Evolutionary conservation across 179 eudicot species (phyloP).

Genomic region (Silene vulgaris): DNA sequence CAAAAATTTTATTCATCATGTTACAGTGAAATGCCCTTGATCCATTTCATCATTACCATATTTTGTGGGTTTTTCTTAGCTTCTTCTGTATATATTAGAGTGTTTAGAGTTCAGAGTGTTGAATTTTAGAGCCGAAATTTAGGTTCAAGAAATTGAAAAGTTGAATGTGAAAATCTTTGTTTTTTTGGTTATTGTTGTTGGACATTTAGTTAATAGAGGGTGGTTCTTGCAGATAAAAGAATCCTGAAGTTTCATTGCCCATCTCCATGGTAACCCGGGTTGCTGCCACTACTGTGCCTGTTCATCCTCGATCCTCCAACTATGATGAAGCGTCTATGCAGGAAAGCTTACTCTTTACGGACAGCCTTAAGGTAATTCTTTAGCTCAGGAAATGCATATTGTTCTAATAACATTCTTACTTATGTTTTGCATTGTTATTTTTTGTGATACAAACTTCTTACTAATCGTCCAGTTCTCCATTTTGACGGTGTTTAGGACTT

Average conservation of each 20-base stretch:
- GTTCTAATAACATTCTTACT: background rate
- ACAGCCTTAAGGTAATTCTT: conserved; percentile 67
- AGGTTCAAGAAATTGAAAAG: conserved; percentile 6
- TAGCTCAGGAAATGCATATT: background rate
- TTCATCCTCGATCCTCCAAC: conserved; percentile 43
- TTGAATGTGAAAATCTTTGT: background rate
- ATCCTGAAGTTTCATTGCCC: conserved; percentile 23
- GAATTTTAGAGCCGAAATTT: conserved; percentile 10
- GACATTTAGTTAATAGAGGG: conserved; percentile 6
- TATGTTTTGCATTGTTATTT: background rate
- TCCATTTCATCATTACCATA: no score
- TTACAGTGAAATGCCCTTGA: no score
- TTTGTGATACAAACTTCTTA: background rate
- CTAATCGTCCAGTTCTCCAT: conserved; percentile 6
- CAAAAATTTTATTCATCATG: no score
- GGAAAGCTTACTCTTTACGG: conserved; percentile 72
- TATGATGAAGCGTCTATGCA: conserved; percentile 83
- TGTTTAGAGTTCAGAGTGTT: background rate
- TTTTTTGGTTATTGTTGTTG: background rate
- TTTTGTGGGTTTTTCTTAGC: no score
- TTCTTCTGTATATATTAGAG: conserved; percentile 6
- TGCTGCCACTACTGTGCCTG: conserved; percentile 34
- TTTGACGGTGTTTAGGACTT: conserved; percentile 51
- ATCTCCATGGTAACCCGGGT: conserved; percentile 53
- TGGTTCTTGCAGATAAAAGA: conserved; percentile 33